Base-by-base conservation (phyloP, 306 rosid genomes). In the Dryas alaskensis region DNA sequence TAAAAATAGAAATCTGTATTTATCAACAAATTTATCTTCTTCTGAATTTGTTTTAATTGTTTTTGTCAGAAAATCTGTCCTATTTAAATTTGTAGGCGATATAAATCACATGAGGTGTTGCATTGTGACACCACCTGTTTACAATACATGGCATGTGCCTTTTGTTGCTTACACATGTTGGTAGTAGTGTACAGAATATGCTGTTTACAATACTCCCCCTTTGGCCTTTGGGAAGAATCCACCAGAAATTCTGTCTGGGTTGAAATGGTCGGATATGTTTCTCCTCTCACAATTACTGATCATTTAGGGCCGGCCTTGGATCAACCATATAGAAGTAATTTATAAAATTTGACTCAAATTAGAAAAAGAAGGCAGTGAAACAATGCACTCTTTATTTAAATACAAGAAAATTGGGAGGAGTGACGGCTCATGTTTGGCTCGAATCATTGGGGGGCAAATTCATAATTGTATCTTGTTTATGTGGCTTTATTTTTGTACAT, bases 381-480 rank as follows among this genome's bases (percentile, higher is more conserved):
- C 22, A 61, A 50, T 19, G 19, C n/a, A 17, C 1, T 17, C 2
- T 59, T 49, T 44, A 40, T 60, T 71, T 71, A 64, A 7, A 62
- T 62, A 63, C 72, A 63, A 52, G 81, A 70, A 67, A 71, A 52
- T 70, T 62, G 50, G 2, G 25, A 42, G 2, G 25, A 42, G 44
- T n/a, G 44, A 48, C 25, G 70, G 46, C 60, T 59, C 80, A 3
- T 52, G 12, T 37, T 40, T 62, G 67, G 48, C 67, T 13, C 25
- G n/a, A 58, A 22, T 25, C n/a, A 2, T 4, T 60, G 17, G 44
- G 44, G 65, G 37, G 37, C 37, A 1, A 31, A 31, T 31, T 31
- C 6, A 12, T 5, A 11, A 13, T 3, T 7, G 74, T 59, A 73
- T 58, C 63, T 17, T 17, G 63, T 58, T 46, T 66, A 48, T 4